Conservation (phyloP, 2,329 filamentous ascomycete species). For the Aspergillus vadensis region DNA sequence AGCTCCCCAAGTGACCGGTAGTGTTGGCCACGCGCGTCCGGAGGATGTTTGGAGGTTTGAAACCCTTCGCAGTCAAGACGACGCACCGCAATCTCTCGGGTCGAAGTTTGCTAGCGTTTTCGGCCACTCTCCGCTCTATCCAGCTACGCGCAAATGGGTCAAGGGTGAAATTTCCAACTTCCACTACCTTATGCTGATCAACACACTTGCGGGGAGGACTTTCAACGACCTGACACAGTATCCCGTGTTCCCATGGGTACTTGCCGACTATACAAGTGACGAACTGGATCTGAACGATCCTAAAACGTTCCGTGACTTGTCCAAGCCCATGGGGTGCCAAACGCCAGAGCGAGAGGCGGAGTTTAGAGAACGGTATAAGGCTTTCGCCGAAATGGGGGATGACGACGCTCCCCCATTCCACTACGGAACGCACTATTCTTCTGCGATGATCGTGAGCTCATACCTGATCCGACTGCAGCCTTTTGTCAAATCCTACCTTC, state of each 20-base stretch:
- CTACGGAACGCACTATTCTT: slow-evolving; percentile 98
- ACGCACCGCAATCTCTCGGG: slow-evolving; percentile 68
- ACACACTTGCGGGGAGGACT: slow-evolving; percentile 93
- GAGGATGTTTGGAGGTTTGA: slow-evolving; percentile 94
- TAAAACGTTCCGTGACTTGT: slow-evolving; percentile 82
- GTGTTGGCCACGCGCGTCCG: slow-evolving; percentile 69
- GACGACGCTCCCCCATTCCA: slow-evolving; percentile 77
- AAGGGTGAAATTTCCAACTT: slow-evolving; percentile 97
- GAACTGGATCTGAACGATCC: slow-evolving; percentile 86
- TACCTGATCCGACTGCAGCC: slow-evolving; percentile 94
- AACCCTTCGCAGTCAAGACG: slow-evolving; percentile 69
- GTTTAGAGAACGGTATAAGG: slow-evolving; percentile 80
- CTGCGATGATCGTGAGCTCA: slow-evolving; percentile 96
- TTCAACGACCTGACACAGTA: slow-evolving; percentile 99
- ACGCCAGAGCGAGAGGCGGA: slow-evolving; percentile 72
- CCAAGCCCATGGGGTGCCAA: slow-evolving; percentile 96
- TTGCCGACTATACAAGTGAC: slow-evolving; percentile 93
- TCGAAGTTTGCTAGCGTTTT: slow-evolving; percentile 93
- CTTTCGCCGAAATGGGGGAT: slow-evolving; percentile 88
- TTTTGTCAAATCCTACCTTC: slow-evolving; percentile 91
- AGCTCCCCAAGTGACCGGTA: slow-evolving; percentile 75
- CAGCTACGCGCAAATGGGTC: slow-evolving; percentile 85
- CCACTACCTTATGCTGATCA: slow-evolving; percentile 97
- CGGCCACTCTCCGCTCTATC: slow-evolving; percentile 76
- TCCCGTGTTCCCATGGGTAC: slow-evolving; percentile 94